These are phyloP conservation scores for Remersonia thermophila DNA, from an alignment of 2,329 filamentous ascomycete genomes.

Conservation along the genomic window DNA sequence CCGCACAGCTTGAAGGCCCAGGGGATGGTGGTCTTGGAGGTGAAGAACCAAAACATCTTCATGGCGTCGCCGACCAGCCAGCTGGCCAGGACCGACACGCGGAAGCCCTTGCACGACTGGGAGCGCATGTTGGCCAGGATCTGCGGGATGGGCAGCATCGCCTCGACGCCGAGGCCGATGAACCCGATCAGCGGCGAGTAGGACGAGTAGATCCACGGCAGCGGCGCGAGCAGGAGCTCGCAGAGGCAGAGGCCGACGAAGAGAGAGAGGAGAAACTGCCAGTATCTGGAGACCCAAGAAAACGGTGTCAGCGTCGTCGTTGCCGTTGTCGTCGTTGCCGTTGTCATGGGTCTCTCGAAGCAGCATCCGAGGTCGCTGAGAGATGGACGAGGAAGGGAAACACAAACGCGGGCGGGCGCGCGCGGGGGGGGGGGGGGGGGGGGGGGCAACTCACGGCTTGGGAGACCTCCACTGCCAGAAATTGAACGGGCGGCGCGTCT, in stretches of 20 bases:
- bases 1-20: conserved; percentile 73
- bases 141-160: conserved; percentile 70
- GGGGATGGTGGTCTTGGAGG: conserved; percentile 55
- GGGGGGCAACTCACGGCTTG: conserved; percentile 41
- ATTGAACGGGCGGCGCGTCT: conserved; percentile 51
- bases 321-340: not conserved
- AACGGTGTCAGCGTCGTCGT: conserved; percentile 14
- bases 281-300: conserved; percentile 47
- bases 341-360: no score
- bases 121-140: conserved; percentile 57
- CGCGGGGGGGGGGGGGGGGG: no score
- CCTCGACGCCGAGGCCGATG: conserved; percentile 66
- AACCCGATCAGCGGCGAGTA: conserved; percentile 62
- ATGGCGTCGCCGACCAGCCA: conserved; percentile 73
- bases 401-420: no score
- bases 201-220: conserved; percentile 42
- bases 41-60: conserved; percentile 84
- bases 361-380: no score
- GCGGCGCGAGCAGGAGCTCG: conserved; percentile 54
- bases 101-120: conserved; percentile 64
- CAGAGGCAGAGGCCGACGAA: conserved; percentile 46
- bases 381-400: no score
- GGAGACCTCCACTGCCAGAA: conserved; percentile 75
- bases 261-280: conserved; percentile 63
- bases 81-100: conserved; percentile 60